Evolutionary conservation across 2,329 filamentous ascomycete genomes (phyloP).

Genomic region (Lizonia empirigonia): DNA sequence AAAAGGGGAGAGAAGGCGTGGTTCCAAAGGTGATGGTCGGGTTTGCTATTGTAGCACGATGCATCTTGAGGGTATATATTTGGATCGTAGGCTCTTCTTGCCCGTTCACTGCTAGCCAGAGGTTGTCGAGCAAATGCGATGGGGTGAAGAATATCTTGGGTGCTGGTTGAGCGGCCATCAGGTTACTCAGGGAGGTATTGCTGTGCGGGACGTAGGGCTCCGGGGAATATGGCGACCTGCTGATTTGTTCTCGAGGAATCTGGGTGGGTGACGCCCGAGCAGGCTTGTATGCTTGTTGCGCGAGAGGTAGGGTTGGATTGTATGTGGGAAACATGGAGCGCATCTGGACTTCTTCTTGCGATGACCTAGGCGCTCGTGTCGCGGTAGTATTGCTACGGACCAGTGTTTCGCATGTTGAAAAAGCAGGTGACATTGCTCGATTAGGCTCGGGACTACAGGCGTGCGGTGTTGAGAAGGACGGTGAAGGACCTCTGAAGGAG

Average conservation of each 20-base stretch:
- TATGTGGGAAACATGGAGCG: conserved; percentile 79
- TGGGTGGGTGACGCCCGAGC: conserved; percentile 67
- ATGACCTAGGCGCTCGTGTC: conserved; percentile 33
- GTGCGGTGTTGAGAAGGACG: conserved; percentile 10
- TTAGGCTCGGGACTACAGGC: conserved; percentile 37
- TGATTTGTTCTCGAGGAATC: conserved; percentile 69
- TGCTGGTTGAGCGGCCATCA: conserved; percentile 23
- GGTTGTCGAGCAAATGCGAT: conserved; percentile 65
- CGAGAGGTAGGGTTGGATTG: conserved; percentile 68
- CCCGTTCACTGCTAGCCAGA: conserved; percentile 74
- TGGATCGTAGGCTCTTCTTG: conserved; percentile 57
- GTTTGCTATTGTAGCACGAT: conserved; percentile 52
- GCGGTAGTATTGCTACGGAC: conserved; percentile 47
- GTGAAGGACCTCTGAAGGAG: conserved; percentile 27
- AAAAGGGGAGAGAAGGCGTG: conserved; percentile 71
- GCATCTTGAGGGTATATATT: conserved; percentile 49
- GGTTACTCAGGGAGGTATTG: conserved; percentile 39
- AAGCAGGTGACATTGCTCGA: conserved; percentile 43
- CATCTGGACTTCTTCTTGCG: conserved; percentile 54
- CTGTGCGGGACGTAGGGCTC: conserved; percentile 53
- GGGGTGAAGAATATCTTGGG: conserved; percentile 51
- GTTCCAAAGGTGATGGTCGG: conserved; percentile 66
- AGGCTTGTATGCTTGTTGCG: conserved; percentile 73
- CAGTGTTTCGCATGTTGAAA: conserved; percentile 45
- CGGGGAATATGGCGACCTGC: conserved; percentile 65